These are phyloP conservation scores for Lactarius hatsudake DNA, from an alignment of 768 basidiomycete genomes.

Conservation along the genomic window DNA sequence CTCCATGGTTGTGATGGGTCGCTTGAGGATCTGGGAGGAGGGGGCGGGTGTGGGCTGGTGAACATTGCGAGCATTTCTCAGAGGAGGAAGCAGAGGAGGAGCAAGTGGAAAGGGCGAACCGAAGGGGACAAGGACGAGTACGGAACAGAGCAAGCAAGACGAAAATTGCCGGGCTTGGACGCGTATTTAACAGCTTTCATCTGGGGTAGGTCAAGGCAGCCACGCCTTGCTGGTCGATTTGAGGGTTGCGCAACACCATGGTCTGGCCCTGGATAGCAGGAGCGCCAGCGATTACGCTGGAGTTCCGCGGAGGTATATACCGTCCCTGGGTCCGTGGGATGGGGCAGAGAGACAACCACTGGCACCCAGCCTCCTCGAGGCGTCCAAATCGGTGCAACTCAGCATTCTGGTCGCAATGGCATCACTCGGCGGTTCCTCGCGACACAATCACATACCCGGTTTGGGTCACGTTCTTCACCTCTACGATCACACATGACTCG, in stretches of 20 bases:
- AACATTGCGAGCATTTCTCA: slow-evolving; percentile 20
- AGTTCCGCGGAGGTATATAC: slow-evolving; percentile 18
- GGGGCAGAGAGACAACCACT: slow-evolving; percentile 8
- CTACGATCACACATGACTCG: slow-evolving; percentile 26
- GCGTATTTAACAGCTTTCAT: slow-evolving; percentile 19
- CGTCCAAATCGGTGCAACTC: slow-evolving; percentile 19
- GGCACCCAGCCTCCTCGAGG: slow-evolving; percentile 21
- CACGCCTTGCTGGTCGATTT: slow-evolving; percentile 21
- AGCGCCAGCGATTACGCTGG: slow-evolving; percentile 23
- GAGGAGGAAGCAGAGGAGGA: not conserved
- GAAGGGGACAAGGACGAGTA: not conserved
- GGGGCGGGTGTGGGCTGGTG: slow-evolving; percentile 13
- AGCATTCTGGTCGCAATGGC: slow-evolving; percentile 17
- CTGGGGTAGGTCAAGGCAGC: slow-evolving; percentile 23
- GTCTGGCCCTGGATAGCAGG: slow-evolving; percentile 17
- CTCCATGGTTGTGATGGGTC: slow-evolving; percentile 19
- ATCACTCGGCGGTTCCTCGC: slow-evolving; percentile 19
- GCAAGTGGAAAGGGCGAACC: not conserved
- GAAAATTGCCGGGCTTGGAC: slow-evolving; percentile 3
- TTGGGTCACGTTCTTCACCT: slow-evolving; percentile 19
- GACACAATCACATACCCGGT: slow-evolving; percentile 17
- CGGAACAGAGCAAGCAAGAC: not conserved
- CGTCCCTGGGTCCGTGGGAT: slow-evolving; percentile 16
- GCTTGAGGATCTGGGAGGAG: slow-evolving; percentile 11
- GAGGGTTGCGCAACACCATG: slow-evolving; percentile 22